These are phyloP conservation scores for Aspergillus tanneri DNA, from an alignment of 2,329 filamentous ascomycete species.

Conservation along the genomic window DNA sequence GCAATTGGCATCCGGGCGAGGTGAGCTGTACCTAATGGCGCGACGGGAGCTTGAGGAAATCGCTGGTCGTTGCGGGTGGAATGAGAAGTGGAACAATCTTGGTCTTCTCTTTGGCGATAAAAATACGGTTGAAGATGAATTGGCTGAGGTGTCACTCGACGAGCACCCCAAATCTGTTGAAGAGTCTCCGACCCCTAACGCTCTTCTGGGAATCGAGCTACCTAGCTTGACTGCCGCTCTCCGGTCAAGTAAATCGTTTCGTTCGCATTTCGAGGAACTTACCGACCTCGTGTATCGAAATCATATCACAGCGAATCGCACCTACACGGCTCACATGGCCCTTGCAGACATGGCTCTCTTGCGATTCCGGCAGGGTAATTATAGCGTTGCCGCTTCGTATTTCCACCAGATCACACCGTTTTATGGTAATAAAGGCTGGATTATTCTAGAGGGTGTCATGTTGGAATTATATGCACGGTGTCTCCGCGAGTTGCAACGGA, in stretches of 20 bases:
- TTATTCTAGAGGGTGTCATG: conserved; percentile 75
- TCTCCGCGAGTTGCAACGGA: conserved; percentile 70
- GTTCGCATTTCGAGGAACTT: conserved; percentile 68
- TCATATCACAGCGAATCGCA: conserved; percentile 74
- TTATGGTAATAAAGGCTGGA: conserved; percentile 78
- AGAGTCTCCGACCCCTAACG: conserved; percentile 20
- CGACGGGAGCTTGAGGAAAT: conserved; percentile 74
- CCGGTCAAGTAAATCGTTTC: conserved; percentile 63
- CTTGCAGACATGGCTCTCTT: conserved; percentile 83
- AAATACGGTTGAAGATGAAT: conserved; percentile 26
- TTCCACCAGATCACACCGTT: conserved; percentile 77
- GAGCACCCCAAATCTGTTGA: conserved; percentile 20
- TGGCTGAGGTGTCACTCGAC: conserved; percentile 38
- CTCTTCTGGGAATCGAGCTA: conserved; percentile 53
- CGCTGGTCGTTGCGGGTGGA: conserved; percentile 72
- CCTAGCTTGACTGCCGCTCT: conserved; percentile 61
- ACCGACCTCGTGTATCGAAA: conserved; percentile 82
- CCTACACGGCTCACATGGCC: conserved; percentile 72
- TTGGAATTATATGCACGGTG: conserved; percentile 83
- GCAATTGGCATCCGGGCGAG: conserved; percentile 77
- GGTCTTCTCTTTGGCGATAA: conserved; percentile 40
- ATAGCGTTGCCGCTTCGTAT: conserved; percentile 68
- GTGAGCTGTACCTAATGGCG: conserved; percentile 77
- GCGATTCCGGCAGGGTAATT: conserved; percentile 75
- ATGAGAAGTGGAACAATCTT: conserved; percentile 69